These are phyloP conservation scores for Incumbomyces lentus DNA, from an alignment of 2,329 filamentous ascomycete genomes.

Conservation along the genomic window DNA sequence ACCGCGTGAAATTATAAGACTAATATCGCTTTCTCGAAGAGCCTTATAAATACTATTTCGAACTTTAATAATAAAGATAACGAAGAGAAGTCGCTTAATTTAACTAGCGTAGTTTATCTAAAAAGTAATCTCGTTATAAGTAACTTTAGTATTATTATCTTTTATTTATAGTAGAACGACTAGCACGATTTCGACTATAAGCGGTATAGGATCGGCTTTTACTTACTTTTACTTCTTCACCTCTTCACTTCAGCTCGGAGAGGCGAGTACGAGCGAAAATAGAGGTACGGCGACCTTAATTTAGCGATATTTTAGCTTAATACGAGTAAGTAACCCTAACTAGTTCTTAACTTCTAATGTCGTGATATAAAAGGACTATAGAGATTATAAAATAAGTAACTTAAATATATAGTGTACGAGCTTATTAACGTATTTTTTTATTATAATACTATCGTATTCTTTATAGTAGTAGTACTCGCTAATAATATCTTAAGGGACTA, in stretches of 20 bases:
- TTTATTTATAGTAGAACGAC: slow-evolving; percentile 9
- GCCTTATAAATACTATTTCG: background rate
- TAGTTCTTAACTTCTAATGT: too few species aligned
- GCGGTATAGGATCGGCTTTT: background rate
- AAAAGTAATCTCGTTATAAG: background rate
- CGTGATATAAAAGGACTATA: too few species aligned
- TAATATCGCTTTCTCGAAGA: background rate
- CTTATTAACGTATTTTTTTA: too few species aligned
- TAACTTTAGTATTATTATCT: background rate
- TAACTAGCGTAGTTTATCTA: background rate
- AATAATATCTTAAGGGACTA: too few species aligned
- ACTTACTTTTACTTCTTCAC: background rate
- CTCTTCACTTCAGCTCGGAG: background rate
- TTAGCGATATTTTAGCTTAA: too few species aligned
- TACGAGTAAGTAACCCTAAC: too few species aligned
- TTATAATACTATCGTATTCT: too few species aligned
- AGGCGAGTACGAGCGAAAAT: too few species aligned
- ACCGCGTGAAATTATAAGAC: background rate
- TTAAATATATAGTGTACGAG: too few species aligned
- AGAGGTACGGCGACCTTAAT: too few species aligned
- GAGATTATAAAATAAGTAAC: too few species aligned
- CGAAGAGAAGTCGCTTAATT: background rate
- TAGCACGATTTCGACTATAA: slow-evolving; percentile 7
- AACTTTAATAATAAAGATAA: background rate
- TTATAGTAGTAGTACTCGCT: too few species aligned